Evolutionary conservation across 305 asterid species (phyloP).

Genomic region (Fraxinus albicans): DNA sequence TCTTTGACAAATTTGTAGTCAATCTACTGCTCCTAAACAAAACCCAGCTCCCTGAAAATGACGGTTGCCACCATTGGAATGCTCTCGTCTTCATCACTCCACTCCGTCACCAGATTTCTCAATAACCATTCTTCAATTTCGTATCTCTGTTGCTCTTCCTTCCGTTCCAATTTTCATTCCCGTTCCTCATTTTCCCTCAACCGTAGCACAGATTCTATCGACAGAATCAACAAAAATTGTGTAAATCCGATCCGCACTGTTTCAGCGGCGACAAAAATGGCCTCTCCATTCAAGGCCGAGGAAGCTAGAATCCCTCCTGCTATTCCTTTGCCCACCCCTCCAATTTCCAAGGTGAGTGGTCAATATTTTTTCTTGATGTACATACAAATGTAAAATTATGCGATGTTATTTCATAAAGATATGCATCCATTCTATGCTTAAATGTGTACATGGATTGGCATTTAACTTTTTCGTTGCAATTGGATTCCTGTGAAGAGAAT

Average conservation of each 20-base stretch:
- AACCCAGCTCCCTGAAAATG: slow-evolving; percentile 2
- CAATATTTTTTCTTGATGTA: background rate
- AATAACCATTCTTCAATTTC: slow-evolving; percentile 21
- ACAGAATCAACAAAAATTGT: background rate
- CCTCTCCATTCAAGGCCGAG: slow-evolving; percentile 51
- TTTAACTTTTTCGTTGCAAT: background rate
- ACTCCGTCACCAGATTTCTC: slow-evolving; percentile 1
- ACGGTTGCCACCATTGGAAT: slow-evolving; percentile 25
- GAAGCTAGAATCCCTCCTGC: slow-evolving; percentile 77
- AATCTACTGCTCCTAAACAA: background rate
- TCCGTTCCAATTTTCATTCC: slow-evolving; percentile 10
- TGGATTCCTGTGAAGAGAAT: background rate
- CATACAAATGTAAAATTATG: background rate
- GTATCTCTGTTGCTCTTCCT: slow-evolving; percentile 2
- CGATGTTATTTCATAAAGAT: background rate
- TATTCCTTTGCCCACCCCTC: slow-evolving; percentile 56
- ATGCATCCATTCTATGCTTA: background rate
- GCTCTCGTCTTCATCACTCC: slow-evolving; percentile 34
- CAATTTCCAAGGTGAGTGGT: slow-evolving; percentile 48
- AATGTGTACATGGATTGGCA: background rate
- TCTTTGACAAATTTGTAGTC: background rate
- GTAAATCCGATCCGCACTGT: slow-evolving; percentile 22
- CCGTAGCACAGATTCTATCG: background rate
- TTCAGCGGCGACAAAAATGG: slow-evolving; percentile 37
- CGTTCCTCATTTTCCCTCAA: slow-evolving; percentile 5